Evolutionary conservation across 345 rosid genomes (phyloP).

Genomic region (Bruguiera gymnorhiza): DNA sequence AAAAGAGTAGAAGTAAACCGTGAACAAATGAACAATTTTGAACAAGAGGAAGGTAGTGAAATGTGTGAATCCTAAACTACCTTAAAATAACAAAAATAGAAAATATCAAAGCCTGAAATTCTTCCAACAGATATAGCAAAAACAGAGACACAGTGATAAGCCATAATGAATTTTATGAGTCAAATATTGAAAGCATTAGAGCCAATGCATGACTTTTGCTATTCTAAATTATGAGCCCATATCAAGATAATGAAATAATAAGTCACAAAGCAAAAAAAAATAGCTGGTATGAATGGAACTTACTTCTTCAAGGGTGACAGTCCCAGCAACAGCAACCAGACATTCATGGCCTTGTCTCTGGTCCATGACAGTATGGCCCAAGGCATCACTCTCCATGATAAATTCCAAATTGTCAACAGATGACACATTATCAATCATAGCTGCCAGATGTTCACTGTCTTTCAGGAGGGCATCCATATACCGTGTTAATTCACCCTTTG

Average conservation of each 20-base stretch:
- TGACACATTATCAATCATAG: slow-evolving; percentile 94
- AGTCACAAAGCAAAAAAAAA: background rate
- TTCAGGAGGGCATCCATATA: slow-evolving; percentile 94
- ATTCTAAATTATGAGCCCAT: background rate
- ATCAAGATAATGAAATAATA: background rate
- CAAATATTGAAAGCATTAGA: no score
- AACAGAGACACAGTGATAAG: no score
- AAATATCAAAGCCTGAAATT: no score
- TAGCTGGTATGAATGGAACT: slow-evolving; percentile 17
- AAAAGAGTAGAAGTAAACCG: no score
- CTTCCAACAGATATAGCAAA: no score
- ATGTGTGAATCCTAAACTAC: no score
- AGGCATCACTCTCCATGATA: slow-evolving; percentile 98
- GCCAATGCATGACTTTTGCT: no score
- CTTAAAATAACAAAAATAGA: no score
- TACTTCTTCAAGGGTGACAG: slow-evolving; percentile 92
- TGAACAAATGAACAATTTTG: no score
- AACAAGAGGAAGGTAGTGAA: no score
- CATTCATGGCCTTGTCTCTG: slow-evolving; percentile 94
- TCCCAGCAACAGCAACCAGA: slow-evolving; percentile 81
- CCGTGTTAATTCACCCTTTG: slow-evolving; percentile 93
- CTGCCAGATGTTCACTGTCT: slow-evolving; percentile 98
- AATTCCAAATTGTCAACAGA: slow-evolving; percentile 99
- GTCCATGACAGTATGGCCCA: slow-evolving; percentile 95
- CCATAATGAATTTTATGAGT: no score